phyloP scores from a whole-genome alignment of 176 grass and related monocot species.

The Rhynchospora pubera region DNA sequence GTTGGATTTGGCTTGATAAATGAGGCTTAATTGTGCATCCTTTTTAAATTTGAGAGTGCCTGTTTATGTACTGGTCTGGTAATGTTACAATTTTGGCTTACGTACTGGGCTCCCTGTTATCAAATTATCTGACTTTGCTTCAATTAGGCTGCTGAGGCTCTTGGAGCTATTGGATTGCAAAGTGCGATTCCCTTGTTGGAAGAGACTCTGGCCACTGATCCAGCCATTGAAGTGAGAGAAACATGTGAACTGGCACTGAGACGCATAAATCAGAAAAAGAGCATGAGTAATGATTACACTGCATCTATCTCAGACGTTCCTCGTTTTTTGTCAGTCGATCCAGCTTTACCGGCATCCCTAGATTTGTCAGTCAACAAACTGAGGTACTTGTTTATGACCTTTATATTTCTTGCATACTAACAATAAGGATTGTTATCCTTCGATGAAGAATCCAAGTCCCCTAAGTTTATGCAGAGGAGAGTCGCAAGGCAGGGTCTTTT shows the following conservation, averaged over 20 bases:
- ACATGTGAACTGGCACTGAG: slow-evolving; percentile 83
- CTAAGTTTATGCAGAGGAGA: background rate
- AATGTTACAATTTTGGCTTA: no score
- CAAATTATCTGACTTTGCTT: slow-evolving; percentile 10
- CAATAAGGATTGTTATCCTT: background rate
- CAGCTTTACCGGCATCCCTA: slow-evolving; percentile 63
- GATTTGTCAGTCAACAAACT: slow-evolving; percentile 57
- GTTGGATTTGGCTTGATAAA: no score
- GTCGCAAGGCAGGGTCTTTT: background rate
- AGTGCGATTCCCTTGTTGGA: slow-evolving; percentile 53
- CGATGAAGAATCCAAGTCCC: background rate
- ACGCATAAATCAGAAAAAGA: slow-evolving; percentile 67
- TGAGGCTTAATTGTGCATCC: no score
- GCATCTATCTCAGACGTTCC: slow-evolving; percentile 32
- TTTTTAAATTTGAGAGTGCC: no score
- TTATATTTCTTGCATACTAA: background rate
- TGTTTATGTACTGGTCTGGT: no score
- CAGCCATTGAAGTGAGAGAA: slow-evolving; percentile 80
- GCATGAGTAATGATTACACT: slow-evolving; percentile 25
- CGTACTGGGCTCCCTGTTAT: background rate
- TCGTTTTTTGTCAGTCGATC: slow-evolving; percentile 81
- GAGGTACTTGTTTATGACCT: slow-evolving; percentile 33
- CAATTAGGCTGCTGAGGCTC: slow-evolving; percentile 85
- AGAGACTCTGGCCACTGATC: slow-evolving; percentile 66
- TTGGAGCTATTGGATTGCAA: slow-evolving; percentile 80